A percentile compares a stretch with the other conserved stretches of the same genome.
Evolutionary conservation across 768 basidiomycete genomes (phyloP).

Genomic region (Boletus sensibilis): DNA sequence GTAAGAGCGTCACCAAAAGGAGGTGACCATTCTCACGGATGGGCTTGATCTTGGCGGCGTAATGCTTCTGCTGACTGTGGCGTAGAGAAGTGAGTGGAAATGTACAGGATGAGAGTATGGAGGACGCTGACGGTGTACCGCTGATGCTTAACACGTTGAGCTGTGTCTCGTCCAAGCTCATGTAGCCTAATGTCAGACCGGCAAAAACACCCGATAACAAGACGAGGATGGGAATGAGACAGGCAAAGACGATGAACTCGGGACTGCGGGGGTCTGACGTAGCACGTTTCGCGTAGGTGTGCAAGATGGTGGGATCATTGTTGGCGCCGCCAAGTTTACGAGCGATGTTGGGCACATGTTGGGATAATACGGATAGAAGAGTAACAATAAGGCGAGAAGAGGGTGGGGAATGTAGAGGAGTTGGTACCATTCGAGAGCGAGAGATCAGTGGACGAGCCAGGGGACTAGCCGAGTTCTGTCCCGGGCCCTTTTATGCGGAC

Average conservation of each 20-base stretch:
- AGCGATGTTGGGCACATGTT: slow-evolving; percentile 45
- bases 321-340: slow-evolving; percentile 18
- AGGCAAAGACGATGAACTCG: slow-evolving; percentile 41
- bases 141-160: slow-evolving; percentile 83
- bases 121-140: slow-evolving; percentile 67
- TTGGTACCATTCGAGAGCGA: slow-evolving; percentile 39
- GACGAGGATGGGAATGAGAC: slow-evolving; percentile 83
- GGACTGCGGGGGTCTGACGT: slow-evolving; percentile 15
- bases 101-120: neutral
- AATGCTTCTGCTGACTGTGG: slow-evolving; percentile 70
- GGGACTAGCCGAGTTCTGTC: neutral
- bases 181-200: slow-evolving; percentile 88
- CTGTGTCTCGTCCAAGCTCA: slow-evolving; percentile 92
- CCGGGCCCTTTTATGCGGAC: neutral
- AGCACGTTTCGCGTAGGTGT: slow-evolving; percentile 34
- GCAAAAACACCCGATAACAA: slow-evolving; percentile 84
- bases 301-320: slow-evolving; percentile 17
- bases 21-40: slow-evolving; percentile 83
- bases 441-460: neutral
- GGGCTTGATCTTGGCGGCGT: slow-evolving; percentile 84
- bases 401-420: slow-evolving; percentile 31
- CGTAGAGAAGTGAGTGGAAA: neutral
- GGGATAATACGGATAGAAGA: slow-evolving; percentile 41
- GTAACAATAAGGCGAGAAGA: slow-evolving; percentile 47
- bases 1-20: slow-evolving; percentile 75